Base-by-base conservation (phyloP, 495 filamentous ascomycete species). In the Penicillium egyptiacum region DNA sequence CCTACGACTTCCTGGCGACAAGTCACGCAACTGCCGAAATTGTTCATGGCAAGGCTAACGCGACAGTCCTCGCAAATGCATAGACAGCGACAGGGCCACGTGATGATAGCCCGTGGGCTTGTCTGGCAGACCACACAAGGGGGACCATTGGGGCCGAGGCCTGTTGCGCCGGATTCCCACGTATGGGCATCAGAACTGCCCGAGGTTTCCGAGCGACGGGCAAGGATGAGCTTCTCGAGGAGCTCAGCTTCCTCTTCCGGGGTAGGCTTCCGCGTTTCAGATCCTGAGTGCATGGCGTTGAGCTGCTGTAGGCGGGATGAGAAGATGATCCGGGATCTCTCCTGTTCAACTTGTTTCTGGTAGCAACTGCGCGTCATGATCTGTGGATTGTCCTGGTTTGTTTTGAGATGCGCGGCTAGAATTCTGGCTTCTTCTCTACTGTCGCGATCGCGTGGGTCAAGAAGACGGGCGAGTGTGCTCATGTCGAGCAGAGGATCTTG, bases 61-160 rank as follows among this genome's bases (percentile, higher is more conserved):
- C 94, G 79, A 70, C 94, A 98, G 53, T 98, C 94, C 66, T 98
- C 94, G 65, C 94, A 98, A 23, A 96, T 77, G 58, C 90, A 92
- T 43, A 98, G 79, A 68, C 94, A 98, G 19, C 95, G 85, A 66
- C 94, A 98, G 3, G 94, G 94, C 95, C 95, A 98, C 4, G 96
- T 88, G 53, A 98, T 88, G 49, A 98, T 88, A 5, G 88, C 96
- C 22, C 94, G 81, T 17, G 92, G 88, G n/a, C 79, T 82, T 25
- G 83, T 83, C 67, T 98, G 94, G 65, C 94, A 98, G 5, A 98
- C 89, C 1, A 97, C 94, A 67, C 94, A 98, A 50, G 89, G 87
- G 4, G 92, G 92, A 0, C 93, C 91, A 45, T 84, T 83, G 1
- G 80, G 76, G 2, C 87, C 90, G 59, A 93, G 81, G 1, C 88